These are phyloP conservation scores for Aureobasidium sp. DNA, from an alignment of 2,329 filamentous ascomycete species.

Conservation along the genomic window DNA sequence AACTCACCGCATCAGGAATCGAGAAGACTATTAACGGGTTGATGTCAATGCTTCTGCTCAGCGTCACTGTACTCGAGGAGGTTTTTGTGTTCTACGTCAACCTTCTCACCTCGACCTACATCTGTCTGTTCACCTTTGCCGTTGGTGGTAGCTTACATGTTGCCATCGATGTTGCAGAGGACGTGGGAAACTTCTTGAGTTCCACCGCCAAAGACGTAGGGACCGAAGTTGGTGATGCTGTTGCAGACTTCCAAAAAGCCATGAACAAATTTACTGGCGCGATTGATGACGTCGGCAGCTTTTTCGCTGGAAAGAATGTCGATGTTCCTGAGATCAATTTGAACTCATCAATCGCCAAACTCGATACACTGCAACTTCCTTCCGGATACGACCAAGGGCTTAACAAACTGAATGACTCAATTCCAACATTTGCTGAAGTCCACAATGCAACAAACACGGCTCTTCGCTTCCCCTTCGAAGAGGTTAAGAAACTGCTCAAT, in stretches of 20 bases:
- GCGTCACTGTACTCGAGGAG: constrained; percentile 74
- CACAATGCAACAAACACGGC: constrained; percentile 71
- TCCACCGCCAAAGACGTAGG: constrained; percentile 52
- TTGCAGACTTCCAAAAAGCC: constrained; percentile 36
- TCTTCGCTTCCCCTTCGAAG: constrained; percentile 72
- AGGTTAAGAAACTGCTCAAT: constrained; percentile 68
- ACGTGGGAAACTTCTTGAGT: constrained; percentile 55
- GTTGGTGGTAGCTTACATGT: constrained; percentile 71
- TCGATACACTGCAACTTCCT: constrained; percentile 65
- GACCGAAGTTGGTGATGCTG: constrained; percentile 43
- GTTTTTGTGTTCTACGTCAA: constrained; percentile 90
- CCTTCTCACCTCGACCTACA: constrained; percentile 81
- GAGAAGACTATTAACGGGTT: constrained; percentile 74
- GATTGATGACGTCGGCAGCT: constrained; percentile 36
- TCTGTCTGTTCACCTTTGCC: constrained; percentile 79
- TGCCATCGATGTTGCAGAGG: constrained; percentile 55
- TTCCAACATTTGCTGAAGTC: constrained; percentile 78
- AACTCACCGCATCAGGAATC: constrained; percentile 71
- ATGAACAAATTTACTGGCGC: constrained; percentile 53
- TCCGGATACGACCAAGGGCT: constrained; percentile 62
- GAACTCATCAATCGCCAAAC: constrained; percentile 53
- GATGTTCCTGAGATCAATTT: constrained; percentile 56
- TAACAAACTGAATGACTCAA: constrained; percentile 63
- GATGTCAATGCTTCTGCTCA: constrained; percentile 69
- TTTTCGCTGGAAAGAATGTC: constrained; percentile 34